These are phyloP conservation scores for Ceratobasidium sp. DNA, from an alignment of 1,284 basidiomycete genomes.

Conservation along the genomic window DNA sequence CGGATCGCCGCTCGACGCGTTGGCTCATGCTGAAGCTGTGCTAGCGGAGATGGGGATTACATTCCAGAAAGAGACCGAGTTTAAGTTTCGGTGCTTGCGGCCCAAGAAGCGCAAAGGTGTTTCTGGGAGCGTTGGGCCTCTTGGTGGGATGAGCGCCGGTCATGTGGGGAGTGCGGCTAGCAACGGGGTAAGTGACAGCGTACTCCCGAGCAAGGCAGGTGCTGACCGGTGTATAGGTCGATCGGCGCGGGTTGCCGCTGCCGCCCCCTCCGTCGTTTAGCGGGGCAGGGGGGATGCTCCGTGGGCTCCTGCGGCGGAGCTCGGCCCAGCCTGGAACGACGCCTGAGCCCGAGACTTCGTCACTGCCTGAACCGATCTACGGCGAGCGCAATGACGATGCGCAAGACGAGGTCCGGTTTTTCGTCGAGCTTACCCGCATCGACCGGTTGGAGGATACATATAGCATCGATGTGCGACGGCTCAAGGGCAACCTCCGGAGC, in stretches of 20 bases:
- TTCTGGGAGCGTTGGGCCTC: conserved; percentile 27
- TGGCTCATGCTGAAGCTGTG: conserved; percentile 83
- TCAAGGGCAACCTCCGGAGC: conserved; percentile 92
- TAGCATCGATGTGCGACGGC: conserved; percentile 86
- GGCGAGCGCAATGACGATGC: conserved; percentile 80
- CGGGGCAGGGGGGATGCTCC: conserved; percentile 78
- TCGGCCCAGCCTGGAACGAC: conserved; percentile 69
- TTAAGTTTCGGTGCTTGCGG: conserved; percentile 85
- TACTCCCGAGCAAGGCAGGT: not conserved
- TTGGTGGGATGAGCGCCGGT: conserved; percentile 35
- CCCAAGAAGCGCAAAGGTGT: conserved; percentile 72
- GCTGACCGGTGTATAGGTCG: conserved; percentile 63
- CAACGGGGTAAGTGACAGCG: conserved; percentile 72
- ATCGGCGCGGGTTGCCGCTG: conserved; percentile 82
- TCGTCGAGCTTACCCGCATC: conserved; percentile 87
- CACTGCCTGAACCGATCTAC: conserved; percentile 70
- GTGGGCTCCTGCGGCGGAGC: conserved; percentile 87
- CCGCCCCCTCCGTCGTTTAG: conserved; percentile 75
- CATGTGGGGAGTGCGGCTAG: conserved; percentile 54
- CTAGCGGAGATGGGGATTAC: conserved; percentile 93
- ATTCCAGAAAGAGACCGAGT: conserved; percentile 86
- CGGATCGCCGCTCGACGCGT: conserved; percentile 84
- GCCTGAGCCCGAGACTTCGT: conserved; percentile 49
- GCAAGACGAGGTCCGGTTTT: conserved; percentile 94
- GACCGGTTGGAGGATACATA: conserved; percentile 88